Percentiles rank a stretch among this genome's conserved stretches.
Conservation (phyloP, 2,329 filamentous ascomycete species). For the Cryphonectria parasitica region DNA sequence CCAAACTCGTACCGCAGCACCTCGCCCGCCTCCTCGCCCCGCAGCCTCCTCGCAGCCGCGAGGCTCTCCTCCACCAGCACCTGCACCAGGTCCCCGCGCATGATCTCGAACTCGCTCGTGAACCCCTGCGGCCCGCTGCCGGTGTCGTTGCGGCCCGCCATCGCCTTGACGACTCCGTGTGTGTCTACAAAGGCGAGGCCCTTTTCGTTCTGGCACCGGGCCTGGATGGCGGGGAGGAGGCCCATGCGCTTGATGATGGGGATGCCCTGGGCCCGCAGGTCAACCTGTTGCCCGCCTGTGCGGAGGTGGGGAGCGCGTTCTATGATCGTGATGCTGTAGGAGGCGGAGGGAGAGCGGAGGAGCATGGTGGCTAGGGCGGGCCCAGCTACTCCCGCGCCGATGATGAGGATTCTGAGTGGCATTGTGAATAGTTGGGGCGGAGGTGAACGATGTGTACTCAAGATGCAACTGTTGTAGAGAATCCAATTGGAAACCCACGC, state of each 20-base stretch:
- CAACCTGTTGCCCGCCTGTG: conserved; percentile 35
- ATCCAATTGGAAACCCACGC: neutral
- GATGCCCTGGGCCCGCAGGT: conserved; percentile 35
- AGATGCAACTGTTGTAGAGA: no score
- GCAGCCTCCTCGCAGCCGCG: conserved; percentile 40
- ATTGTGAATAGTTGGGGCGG: no score
- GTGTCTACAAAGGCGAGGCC: conserved; percentile 24
- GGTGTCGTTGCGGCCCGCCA: conserved; percentile 42
- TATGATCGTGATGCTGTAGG: conserved; percentile 32
- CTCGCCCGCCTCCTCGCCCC: conserved; percentile 39
- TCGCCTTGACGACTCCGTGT: conserved; percentile 39
- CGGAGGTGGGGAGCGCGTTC: conserved; percentile 35
- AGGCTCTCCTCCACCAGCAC: conserved; percentile 26
- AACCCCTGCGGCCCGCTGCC: conserved; percentile 49
- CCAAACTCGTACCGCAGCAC: conserved; percentile 35
- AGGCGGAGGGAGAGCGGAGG: conserved; percentile 26
- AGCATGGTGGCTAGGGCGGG: conserved; percentile 35
- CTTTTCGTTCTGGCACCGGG: conserved; percentile 37
- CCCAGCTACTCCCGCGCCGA: conserved; percentile 34
- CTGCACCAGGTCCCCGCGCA: conserved; percentile 54
- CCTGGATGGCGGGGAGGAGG: conserved; percentile 34
- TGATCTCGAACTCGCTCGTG: conserved; percentile 62
- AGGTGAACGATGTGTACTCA: no score
- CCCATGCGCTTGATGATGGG: conserved; percentile 54
- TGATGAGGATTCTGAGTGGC: conserved; percentile 23